Conservation (phyloP, 768 basidiomycete genomes). For the Naematelia aurantialba region DNA sequence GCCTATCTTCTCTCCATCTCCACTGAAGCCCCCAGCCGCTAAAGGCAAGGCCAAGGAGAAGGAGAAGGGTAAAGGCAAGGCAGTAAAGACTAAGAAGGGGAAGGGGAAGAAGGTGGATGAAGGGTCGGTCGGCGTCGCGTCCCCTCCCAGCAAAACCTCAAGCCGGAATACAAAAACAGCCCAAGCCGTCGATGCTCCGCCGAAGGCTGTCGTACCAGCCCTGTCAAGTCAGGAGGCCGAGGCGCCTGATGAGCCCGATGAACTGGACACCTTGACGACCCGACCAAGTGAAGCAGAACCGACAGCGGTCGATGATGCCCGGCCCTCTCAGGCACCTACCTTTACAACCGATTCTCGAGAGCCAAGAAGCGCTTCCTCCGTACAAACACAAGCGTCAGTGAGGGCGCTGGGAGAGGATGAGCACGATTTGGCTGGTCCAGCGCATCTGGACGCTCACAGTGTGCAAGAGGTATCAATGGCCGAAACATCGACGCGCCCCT, state of each 20-base stretch:
- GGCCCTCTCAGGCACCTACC: neutral
- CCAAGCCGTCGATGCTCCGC: neutral
- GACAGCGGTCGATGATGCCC: neutral
- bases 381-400: no score
- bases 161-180: neutral
- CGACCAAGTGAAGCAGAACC: neutral
- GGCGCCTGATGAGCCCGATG: conserved; percentile 1
- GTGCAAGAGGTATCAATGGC: no score
- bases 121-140: neutral
- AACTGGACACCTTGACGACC: neutral
- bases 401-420: no score
- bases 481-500: no score
- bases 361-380: no score
- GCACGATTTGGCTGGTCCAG: no score
- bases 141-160: neutral
- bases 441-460: no score
- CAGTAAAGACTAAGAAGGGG: neutral
- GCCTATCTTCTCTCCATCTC: conserved; percentile 7
- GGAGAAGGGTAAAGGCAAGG: conserved; percentile 12
- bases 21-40: conserved; percentile 9
- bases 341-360: no score
- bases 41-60: neutral
- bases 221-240: neutral
- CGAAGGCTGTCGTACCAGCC: neutral
- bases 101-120: conserved; percentile 18